Evolutionary conservation across 176 grass and related monocot species (phyloP).

Genomic region (Miscanthus lutarioriparius): DNA sequence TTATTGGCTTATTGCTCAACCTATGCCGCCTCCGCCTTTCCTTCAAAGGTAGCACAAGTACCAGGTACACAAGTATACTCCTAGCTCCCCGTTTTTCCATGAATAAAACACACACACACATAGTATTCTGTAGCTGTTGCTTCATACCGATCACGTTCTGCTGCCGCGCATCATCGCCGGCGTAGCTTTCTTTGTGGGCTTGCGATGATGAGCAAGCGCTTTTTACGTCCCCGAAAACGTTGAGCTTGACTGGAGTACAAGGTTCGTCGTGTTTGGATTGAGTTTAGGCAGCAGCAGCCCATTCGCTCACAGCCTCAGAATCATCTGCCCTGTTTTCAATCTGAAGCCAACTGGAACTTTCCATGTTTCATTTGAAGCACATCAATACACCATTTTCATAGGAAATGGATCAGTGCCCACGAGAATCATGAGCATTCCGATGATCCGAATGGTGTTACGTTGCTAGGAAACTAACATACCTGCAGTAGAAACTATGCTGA

Average conservation of each 20-base stretch:
- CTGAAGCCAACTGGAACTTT: neutral
- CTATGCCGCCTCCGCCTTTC: constrained; percentile 9
- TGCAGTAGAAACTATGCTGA: too few species aligned
- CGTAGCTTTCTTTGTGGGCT: constrained; percentile 33
- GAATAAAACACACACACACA: neutral
- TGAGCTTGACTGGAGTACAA: constrained; percentile 21
- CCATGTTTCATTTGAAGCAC: neutral
- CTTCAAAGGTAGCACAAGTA: constrained; percentile 18
- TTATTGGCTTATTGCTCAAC: neutral
- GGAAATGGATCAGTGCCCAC: too few species aligned
- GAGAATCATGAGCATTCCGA: too few species aligned
- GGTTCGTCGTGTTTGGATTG: constrained; percentile 6
- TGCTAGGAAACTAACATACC: too few species aligned
- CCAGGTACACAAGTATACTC: neutral
- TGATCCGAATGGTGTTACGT: too few species aligned
- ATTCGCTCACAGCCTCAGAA: neutral
- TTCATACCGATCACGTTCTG: neutral
- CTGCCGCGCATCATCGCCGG: constrained; percentile 28
- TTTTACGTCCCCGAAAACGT: constrained; percentile 44
- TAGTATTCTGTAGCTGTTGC: neutral
- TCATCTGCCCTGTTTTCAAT: neutral
- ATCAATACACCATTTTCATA: neutral
- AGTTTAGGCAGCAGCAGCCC: neutral
- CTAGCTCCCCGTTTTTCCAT: neutral
- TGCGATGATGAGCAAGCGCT: constrained; percentile 32